Base-by-base conservation (phyloP, 257 asterid species). In the Paraleonurus japonicus region DNA sequence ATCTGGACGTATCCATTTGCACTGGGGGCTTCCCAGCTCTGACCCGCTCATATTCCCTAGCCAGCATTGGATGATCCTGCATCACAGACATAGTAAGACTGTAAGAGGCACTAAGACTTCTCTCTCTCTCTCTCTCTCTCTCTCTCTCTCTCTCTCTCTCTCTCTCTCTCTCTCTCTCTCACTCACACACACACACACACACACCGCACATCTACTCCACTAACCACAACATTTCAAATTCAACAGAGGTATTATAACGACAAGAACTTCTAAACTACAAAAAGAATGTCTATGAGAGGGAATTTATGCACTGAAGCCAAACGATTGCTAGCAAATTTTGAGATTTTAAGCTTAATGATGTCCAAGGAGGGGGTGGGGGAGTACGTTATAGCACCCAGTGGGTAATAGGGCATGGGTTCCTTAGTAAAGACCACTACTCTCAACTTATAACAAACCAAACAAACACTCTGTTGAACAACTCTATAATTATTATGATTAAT, bases 61-160 rank as follows among this genome's bases (percentile, higher is more conserved):
- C 98, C 79, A 95, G 94, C 95, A 89, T 88, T 19, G 99, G 98
- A 80, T 95, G 95, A 81, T 91, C 90, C 99, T 94, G 80, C 27
- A 80, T 71, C 71, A 71, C 67, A 16, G 15, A 60, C 4, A 51
- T 4, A 26, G 37, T 43, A 37, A 53, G 67, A 71, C 61, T 22
- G 30, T 35, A 30, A 65, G 64, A 66, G 57, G 5, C 7, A 22
- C 43, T 13, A 26, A 41, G 35, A 12, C 59, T 64, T 9, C 70
- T 4, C 75, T 9, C 60, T 32, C 64, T 12, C 76, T n/a, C 76
- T 7, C 32, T 11, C 48, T 1, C n/a, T 4, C 8, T n/a, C 33
- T 20, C 51, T 15, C 51, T 4, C 69, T 9, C 76, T 2, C 6
- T n/a, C 53, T 1, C 57, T 0, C n/a, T n/a, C n/a, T n/a, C n/a